Base-by-base conservation (phyloP, 2,329 filamentous ascomycete species). In the Keithomyces neogunnii region DNA sequence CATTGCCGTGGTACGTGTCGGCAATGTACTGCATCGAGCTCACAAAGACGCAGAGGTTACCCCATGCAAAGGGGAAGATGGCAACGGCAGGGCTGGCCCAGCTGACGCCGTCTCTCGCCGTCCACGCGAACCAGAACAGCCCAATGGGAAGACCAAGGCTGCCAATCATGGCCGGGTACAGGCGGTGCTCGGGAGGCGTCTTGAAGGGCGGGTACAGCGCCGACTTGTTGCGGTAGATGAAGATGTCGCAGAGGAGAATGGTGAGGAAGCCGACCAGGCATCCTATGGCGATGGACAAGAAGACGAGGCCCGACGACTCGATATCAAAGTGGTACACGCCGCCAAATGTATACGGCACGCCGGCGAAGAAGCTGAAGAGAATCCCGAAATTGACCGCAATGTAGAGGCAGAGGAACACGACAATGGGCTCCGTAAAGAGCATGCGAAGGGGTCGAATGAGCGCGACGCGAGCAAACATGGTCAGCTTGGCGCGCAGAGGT, bases 121-220 rank as follows among this genome's bases (percentile, higher is more conserved):
- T 74, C 81, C 81, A 84, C 1, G 73, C 78, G 56, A 81, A 81
- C 78, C 80, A 81, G 58, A 83, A 82, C 8, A 84, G 60, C 0
- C 73, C 73, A 0, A 77, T 48, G 1, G 78, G 77, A 5, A 82
- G 62, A 0, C 75, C 73, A 11, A 79, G 43, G 53, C 76, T 76
- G 1, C 79, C 80, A 7, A 81, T 63, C 75, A 84, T 82, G 13
- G 79, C 78, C 1, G 74, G 72, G 52, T 81, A 77, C 9, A 86
- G 66, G 0, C 82, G 69, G 53, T 83, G 69, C 62, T 85, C 81
- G 0, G 81, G 80, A 0, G 71, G 70, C 0, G 74, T 69, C 30
- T 62, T 60, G 30, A 67, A 59, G 1, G 62, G 62, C 0, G 68
- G 66, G 42, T 64, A 66, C 2, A 57, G 62, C 1, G 60, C 52